phyloP scores from a whole-genome alignment of 2,329 filamentous ascomycete species.

The Mariannaea elegans region DNA sequence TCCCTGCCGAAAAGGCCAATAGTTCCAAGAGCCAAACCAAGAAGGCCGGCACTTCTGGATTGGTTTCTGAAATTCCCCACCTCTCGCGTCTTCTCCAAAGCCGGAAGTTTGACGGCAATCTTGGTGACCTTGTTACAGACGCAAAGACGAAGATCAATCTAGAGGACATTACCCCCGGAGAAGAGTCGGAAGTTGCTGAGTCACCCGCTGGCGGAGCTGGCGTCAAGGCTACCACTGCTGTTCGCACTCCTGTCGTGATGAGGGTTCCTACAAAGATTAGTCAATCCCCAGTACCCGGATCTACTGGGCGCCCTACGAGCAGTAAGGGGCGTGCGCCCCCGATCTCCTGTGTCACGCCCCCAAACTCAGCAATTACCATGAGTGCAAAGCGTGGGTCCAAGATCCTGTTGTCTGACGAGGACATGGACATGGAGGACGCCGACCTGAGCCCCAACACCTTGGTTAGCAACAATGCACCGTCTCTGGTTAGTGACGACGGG shows the following conservation, averaged over 20 bases:
- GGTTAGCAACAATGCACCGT: constrained; percentile 79
- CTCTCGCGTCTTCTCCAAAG: constrained; percentile 72
- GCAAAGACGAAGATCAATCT: constrained; percentile 63
- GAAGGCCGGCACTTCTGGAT: constrained; percentile 52
- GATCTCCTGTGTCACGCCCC: constrained; percentile 51
- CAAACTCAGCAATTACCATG: constrained; percentile 33
- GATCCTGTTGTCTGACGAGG: constrained; percentile 51
- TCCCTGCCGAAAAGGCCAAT: constrained; percentile 19
- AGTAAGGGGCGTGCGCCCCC: constrained; percentile 61
- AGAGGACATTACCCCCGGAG: constrained; percentile 60
- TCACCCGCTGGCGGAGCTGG: constrained; percentile 21
- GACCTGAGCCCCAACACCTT: constrained; percentile 75
- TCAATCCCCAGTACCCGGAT: constrained; percentile 58
- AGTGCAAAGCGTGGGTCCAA: constrained; percentile 34
- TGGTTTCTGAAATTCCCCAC: constrained; percentile 69
- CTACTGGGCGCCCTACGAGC: constrained; percentile 60
- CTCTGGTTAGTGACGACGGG: constrained; percentile 81
- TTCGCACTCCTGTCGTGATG: constrained; percentile 56
- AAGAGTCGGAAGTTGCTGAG: constrained; percentile 59
- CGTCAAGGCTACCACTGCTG: constrained; percentile 26
- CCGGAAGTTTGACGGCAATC: constrained; percentile 68
- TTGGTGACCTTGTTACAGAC: constrained; percentile 66
- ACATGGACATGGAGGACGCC: constrained; percentile 63
- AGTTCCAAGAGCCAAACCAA: constrained; percentile 18
- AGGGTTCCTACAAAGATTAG: constrained; percentile 67